A percentile compares a stretch with the other conserved stretches of the same genome.
phyloP scores from a whole-genome alignment of 345 rosid genomes.

The Alliaria petiolata region DNA sequence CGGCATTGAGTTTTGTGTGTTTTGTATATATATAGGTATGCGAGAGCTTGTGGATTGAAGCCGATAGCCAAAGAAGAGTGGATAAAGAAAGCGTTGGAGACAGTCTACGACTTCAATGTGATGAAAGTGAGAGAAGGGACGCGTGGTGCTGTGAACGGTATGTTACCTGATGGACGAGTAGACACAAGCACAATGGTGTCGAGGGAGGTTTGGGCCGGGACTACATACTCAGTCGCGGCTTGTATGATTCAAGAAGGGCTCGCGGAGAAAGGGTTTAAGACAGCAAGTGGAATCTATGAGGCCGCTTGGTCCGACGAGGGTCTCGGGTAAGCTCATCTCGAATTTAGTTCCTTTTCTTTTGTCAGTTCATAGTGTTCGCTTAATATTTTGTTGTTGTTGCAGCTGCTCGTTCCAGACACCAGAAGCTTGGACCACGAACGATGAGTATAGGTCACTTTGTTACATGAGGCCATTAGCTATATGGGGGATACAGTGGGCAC shows the following conservation, averaged over 20 bases:
- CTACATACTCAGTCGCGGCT: constrained; percentile 73
- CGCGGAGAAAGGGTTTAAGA: constrained; percentile 49
- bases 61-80: constrained; percentile 59
- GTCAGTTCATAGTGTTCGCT: background rate
- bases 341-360: background rate
- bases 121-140: constrained; percentile 57
- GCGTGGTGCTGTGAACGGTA: constrained; percentile 68
- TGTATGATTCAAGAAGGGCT: constrained; percentile 73
- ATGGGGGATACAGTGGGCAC: constrained; percentile 83
- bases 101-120: constrained; percentile 59
- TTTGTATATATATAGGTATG: constrained; percentile 47
- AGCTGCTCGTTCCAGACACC: constrained; percentile 75
- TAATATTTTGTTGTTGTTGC: constrained; percentile 2
- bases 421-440: constrained; percentile 59
- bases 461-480: constrained; percentile 84
- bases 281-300: constrained; percentile 57
- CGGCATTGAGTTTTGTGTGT: background rate
- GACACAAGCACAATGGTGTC: constrained; percentile 56
- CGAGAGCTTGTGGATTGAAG: constrained; percentile 59
- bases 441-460: constrained; percentile 53
- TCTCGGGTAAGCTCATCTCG: constrained; percentile 46
- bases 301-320: constrained; percentile 67
- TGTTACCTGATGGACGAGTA: constrained; percentile 63
- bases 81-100: constrained; percentile 50
- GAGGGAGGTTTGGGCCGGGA: constrained; percentile 73